Percentiles rank a stretch among this genome's conserved stretches.
Conservation (phyloP, 257 asterid species). For the Agastache rugosa region DNA sequence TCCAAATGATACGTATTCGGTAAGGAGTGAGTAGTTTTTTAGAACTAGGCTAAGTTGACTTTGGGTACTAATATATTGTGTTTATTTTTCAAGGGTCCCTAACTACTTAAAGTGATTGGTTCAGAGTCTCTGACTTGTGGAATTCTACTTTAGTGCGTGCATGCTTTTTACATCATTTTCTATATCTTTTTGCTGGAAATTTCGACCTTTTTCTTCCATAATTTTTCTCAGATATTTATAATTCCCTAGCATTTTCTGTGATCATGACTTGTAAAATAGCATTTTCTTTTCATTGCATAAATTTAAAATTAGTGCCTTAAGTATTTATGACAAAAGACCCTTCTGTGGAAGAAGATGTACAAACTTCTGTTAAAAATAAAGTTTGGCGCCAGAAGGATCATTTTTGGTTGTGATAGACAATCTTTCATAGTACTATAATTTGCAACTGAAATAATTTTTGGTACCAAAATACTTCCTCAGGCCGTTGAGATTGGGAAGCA, state of each 20-base stretch:
- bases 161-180: slow-evolving; percentile 28
- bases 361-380: background rate
- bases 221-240: background rate
- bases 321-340: background rate
- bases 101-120: slow-evolving; percentile 18
- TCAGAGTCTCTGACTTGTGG: background rate
- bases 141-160: background rate
- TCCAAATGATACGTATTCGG: too few species aligned
- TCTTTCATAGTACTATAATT: background rate
- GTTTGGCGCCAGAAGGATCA: background rate
- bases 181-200: slow-evolving; percentile 1
- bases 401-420: background rate
- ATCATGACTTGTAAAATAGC: background rate
- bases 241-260: background rate
- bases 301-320: background rate
- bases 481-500: slow-evolving; percentile 85
- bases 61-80: slow-evolving; percentile 25
- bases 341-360: background rate
- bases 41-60: slow-evolving; percentile 39
- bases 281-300: background rate
- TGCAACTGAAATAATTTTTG: slow-evolving; percentile 17
- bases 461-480: slow-evolving; percentile 38
- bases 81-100: slow-evolving; percentile 11
- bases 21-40: background rate
- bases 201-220: background rate